These are phyloP conservation scores for Ganoderma multipileum DNA, from an alignment of 1,284 basidiomycete species.

Conservation along the genomic window DNA sequence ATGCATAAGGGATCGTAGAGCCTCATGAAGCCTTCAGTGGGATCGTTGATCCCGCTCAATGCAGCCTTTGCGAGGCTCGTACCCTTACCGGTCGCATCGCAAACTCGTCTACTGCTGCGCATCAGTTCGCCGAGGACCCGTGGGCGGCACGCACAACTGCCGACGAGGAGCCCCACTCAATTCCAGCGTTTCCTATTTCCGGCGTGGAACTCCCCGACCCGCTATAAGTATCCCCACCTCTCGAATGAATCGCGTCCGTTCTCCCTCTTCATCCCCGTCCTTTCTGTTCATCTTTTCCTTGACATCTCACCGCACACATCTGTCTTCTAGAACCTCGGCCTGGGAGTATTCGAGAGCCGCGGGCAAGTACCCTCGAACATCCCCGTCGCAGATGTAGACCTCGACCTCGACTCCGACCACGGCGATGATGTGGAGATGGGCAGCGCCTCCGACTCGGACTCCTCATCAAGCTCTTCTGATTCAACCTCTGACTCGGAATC, in stretches of 20 bases:
- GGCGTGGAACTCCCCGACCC: background rate
- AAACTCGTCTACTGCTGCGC: background rate
- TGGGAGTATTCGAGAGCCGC: conserved; percentile 66
- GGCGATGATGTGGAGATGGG: background rate
- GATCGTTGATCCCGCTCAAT: background rate
- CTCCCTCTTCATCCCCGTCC: background rate
- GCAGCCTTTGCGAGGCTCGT: background rate
- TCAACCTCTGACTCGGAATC: conserved; percentile 15
- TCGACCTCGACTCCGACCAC: conserved; percentile 17
- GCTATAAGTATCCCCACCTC: background rate
- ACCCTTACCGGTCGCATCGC: background rate
- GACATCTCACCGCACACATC: conserved; percentile 1
- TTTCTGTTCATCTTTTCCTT: background rate
- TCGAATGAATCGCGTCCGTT: background rate
- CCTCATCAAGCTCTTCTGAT: conserved; percentile 29
- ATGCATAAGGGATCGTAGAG: background rate
- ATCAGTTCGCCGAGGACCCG: background rate
- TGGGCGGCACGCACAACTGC: background rate
- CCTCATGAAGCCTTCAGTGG: background rate
- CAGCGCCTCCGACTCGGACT: conserved; percentile 27
- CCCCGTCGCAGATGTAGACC: conserved; percentile 32
- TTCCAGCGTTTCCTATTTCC: background rate
- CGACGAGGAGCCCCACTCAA: background rate
- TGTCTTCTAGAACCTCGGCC: conserved; percentile 59
- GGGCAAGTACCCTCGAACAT: conserved; percentile 28